Percentiles rank a stretch among this genome's conserved stretches.
Conservation (phyloP, 495 filamentous ascomycete genomes). For the Penicillium antarcticum region DNA sequence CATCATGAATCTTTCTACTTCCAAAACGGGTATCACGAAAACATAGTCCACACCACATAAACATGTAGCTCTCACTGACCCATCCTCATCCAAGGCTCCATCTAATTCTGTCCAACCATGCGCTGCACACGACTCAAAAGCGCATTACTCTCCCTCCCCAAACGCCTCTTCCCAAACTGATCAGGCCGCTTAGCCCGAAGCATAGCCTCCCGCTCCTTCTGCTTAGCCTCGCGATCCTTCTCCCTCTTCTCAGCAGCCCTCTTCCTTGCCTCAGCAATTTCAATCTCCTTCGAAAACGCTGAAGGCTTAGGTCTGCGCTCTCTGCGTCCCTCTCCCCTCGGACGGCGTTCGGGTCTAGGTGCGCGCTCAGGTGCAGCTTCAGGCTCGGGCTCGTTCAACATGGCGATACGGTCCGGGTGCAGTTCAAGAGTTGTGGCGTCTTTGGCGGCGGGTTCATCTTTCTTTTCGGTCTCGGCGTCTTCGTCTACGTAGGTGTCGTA, state of each 20-base stretch:
- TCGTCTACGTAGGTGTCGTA: conserved; percentile 29
- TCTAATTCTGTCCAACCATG: conserved; percentile 50
- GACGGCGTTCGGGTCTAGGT: conserved; percentile 18
- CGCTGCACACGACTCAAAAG: conserved; percentile 77
- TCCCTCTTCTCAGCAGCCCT: conserved; percentile 60
- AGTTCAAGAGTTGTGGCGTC: conserved; percentile 49
- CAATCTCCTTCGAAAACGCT: conserved; percentile 74
- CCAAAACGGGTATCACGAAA: conserved; percentile 25
- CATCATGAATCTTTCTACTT: conserved; percentile 11
- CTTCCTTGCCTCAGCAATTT: conserved; percentile 62
- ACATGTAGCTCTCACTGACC: conserved; percentile 1
- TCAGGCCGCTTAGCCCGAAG: conserved; percentile 73
- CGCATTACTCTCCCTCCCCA: conserved; percentile 82
- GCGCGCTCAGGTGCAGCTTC: conserved; percentile 20
- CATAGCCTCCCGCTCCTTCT: conserved; percentile 65
- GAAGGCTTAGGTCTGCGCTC: conserved; percentile 53
- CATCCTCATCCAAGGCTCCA: neutral
- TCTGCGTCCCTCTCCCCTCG: conserved; percentile 17
- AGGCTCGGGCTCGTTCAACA: conserved; percentile 53
- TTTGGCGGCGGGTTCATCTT: conserved; percentile 11
- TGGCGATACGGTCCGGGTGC: conserved; percentile 70
- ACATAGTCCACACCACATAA: conserved; percentile 1
- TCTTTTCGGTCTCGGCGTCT: conserved; percentile 17
- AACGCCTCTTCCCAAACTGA: conserved; percentile 72
- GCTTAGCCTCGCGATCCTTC: conserved; percentile 55